Percentiles rank a stretch among this genome's conserved stretches.
phyloP scores from a whole-genome alignment of 2,329 filamentous ascomycete genomes.

The Pseudocercospora fijiensis region DNA sequence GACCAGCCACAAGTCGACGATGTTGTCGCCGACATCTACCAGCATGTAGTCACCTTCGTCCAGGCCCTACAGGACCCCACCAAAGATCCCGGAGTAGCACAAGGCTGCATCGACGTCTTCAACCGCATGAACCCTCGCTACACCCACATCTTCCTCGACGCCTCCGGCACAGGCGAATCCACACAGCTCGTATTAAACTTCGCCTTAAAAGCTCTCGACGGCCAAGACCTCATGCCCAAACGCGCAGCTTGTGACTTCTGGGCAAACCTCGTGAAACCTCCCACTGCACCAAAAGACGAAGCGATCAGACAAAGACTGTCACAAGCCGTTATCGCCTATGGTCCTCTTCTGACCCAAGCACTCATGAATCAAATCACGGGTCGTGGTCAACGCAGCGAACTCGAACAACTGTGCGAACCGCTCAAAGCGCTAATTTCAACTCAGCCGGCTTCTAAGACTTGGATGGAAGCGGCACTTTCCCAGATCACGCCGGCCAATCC shows the following conservation, averaged over 20 bases:
- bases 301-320: slow-evolving; percentile 23
- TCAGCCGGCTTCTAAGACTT: slow-evolving; percentile 31
- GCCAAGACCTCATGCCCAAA: slow-evolving; percentile 73
- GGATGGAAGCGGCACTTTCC: slow-evolving; percentile 59
- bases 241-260: slow-evolving; percentile 72
- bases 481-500: slow-evolving; percentile 53
- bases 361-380: slow-evolving; percentile 67
- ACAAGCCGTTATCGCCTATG: slow-evolving; percentile 57
- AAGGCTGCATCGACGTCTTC: slow-evolving; percentile 71
- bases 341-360: slow-evolving; percentile 59
- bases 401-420: slow-evolving; percentile 69
- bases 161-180: slow-evolving; percentile 55
- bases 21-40: slow-evolving; percentile 56
- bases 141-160: slow-evolving; percentile 61
- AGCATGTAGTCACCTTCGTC: slow-evolving; percentile 64
- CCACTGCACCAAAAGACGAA: slow-evolving; percentile 34
- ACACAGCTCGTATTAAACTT: slow-evolving; percentile 62
- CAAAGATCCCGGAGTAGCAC: slow-evolving; percentile 68
- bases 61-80: slow-evolving; percentile 61
- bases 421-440: slow-evolving; percentile 60
- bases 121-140: slow-evolving; percentile 63
- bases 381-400: slow-evolving; percentile 66
- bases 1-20: slow-evolving; percentile 46
- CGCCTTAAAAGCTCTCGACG: slow-evolving; percentile 66
- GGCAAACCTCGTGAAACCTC: slow-evolving; percentile 55